Evolutionary conservation across 1,284 basidiomycete species (phyloP).

Genomic region (Cryptococcus floricola): DNA sequence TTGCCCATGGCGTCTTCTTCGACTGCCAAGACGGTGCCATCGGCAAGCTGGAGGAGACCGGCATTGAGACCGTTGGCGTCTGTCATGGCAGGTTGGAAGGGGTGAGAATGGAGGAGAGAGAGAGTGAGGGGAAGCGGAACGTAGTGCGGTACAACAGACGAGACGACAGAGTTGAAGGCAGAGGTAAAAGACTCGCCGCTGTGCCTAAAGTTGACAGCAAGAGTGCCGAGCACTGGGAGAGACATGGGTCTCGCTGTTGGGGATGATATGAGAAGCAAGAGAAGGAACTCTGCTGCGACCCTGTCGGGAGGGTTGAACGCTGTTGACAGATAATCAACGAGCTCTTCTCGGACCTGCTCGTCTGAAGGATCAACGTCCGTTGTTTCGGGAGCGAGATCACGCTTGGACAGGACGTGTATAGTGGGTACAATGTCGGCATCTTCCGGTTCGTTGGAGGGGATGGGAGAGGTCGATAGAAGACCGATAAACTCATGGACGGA

Average conservation of each 20-base stretch:
- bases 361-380: background rate
- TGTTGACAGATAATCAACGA: constrained; percentile 35
- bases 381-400: background rate
- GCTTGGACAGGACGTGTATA: constrained; percentile 35
- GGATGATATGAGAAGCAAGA: constrained; percentile 36
- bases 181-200: constrained; percentile 3
- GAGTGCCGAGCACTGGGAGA: constrained; percentile 37
- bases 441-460: constrained; percentile 33
- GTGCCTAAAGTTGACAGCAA: constrained; percentile 38
- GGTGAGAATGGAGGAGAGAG: constrained; percentile 29
- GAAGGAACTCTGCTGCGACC: constrained; percentile 37
- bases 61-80: constrained; percentile 36
- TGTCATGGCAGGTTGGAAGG: constrained; percentile 32
- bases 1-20: constrained; percentile 43
- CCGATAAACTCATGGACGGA: constrained; percentile 40
- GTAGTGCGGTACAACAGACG: constrained; percentile 24
- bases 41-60: constrained; percentile 42
- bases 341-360: constrained; percentile 15
- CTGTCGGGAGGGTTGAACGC: constrained; percentile 34
- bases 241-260: constrained; percentile 31
- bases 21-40: constrained; percentile 32
- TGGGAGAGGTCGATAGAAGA: constrained; percentile 32
- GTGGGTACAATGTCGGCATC: constrained; percentile 35
- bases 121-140: constrained; percentile 36
- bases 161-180: constrained; percentile 14